Percentiles rank a stretch among this genome's conserved stretches.
Evolutionary conservation across 352 stramenopile species (phyloP).

Genomic region (Aphanomyces stellatus): DNA sequence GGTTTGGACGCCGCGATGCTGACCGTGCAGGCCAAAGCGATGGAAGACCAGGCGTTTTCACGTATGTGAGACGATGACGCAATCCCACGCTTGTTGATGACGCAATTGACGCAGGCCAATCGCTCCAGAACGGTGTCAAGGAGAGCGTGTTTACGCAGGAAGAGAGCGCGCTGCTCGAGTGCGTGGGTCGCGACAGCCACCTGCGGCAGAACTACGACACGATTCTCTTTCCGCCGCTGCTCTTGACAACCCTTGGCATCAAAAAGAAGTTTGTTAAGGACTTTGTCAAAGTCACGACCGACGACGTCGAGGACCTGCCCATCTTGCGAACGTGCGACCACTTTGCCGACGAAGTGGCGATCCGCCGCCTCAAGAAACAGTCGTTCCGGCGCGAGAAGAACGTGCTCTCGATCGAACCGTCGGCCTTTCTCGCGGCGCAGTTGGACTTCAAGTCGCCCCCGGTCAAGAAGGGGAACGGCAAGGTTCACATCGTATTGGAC

Average conservation of each 20-base stretch:
- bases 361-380: constrained; percentile 19
- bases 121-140: constrained; percentile 2
- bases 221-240: constrained; percentile 23
- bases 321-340: constrained; percentile 28
- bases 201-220: constrained; percentile 12
- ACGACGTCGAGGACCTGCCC: constrained; percentile 6
- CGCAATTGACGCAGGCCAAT: background rate
- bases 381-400: constrained; percentile 25
- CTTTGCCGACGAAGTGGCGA: constrained; percentile 38
- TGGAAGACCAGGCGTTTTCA: constrained; percentile 4
- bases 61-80: background rate
- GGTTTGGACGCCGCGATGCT: background rate
- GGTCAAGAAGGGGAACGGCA: background rate
- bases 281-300: constrained; percentile 9
- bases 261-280: background rate
- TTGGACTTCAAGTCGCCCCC: background rate
- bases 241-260: constrained; percentile 27
- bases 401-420: constrained; percentile 24
- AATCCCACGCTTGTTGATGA: background rate
- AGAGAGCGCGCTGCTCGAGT: background rate
- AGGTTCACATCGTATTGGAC: background rate
- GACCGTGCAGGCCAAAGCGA: background rate
- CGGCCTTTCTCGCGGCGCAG: constrained; percentile 33
- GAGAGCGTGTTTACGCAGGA: constrained; percentile 11
- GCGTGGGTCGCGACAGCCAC: background rate